Percentiles rank a stretch among this genome's conserved stretches.
phyloP scores from a whole-genome alignment of 257 asterid species.

The Salvia splendens region DNA sequence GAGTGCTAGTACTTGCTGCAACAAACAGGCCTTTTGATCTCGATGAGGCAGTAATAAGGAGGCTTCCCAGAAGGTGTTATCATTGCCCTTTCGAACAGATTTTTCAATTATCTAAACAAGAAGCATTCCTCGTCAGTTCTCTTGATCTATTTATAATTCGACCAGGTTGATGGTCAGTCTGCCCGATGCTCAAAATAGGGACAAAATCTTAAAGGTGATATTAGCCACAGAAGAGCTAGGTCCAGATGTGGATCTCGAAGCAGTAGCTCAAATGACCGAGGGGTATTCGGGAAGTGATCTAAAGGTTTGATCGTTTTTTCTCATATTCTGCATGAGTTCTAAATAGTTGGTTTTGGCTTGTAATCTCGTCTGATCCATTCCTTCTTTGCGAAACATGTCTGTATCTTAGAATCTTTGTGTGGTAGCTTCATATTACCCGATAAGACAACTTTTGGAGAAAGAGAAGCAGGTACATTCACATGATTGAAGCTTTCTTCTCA shows the following conservation, averaged over 20 bases:
- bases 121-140: constrained; percentile 1
- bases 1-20: constrained; percentile 59
- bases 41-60: constrained; percentile 61
- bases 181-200: constrained; percentile 50
- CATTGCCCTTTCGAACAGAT: not conserved
- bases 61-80: constrained; percentile 57
- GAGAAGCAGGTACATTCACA: constrained; percentile 66
- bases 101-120: constrained; percentile 1
- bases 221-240: constrained; percentile 48
- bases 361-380: not conserved
- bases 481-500: too few species aligned
- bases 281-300: constrained; percentile 67
- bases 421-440: constrained; percentile 83
- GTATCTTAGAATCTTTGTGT: constrained; percentile 73
- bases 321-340: not conserved
- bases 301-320: constrained; percentile 37
- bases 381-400: not conserved
- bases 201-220: constrained; percentile 49
- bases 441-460: constrained; percentile 77
- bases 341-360: not conserved
- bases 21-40: constrained; percentile 62
- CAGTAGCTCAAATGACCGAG: constrained; percentile 52
- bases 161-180: constrained; percentile 56
- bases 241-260: constrained; percentile 42
- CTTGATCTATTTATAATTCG: constrained; percentile 13